phyloP scores from a whole-genome alignment of 768 basidiomycete species.

The Harrya chromipes region DNA sequence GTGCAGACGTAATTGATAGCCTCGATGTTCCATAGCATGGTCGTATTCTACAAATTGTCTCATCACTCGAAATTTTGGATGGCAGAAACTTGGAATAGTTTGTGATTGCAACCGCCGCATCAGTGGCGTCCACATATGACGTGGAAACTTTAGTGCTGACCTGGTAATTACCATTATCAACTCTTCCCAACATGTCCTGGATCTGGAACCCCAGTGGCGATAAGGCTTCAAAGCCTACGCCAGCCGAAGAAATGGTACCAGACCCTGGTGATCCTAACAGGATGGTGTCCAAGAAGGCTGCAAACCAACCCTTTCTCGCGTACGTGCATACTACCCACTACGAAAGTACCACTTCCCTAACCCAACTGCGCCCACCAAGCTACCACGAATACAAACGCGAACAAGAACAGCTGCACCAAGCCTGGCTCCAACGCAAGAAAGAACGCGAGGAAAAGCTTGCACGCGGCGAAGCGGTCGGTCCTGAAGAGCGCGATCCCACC shows the following conservation, averaged over 20 bases:
- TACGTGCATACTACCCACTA: conserved; percentile 37
- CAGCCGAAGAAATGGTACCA: conserved; percentile 48
- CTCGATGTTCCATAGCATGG: conserved; percentile 21
- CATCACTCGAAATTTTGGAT: too few relatives aligned
- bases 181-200: conserved; percentile 57
- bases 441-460: conserved; percentile 72
- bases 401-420: conserved; percentile 57
- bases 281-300: conserved; percentile 75
- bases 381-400: conserved; percentile 65
- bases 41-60: conserved; percentile 12
- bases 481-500: conserved; percentile 72
- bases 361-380: conserved; percentile 32
- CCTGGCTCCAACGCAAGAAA: conserved; percentile 67
- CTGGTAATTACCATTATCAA: not conserved
- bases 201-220: conserved; percentile 45
- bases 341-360: too few relatives aligned
- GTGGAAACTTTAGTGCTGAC: too few relatives aligned
- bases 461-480: conserved; percentile 68
- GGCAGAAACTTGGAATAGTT: too few relatives aligned
- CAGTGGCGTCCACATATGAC: too few relatives aligned
- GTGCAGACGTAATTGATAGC: conserved; percentile 28
- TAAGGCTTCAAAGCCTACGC: conserved; percentile 36
- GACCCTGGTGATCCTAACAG: conserved; percentile 66
- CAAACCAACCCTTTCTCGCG: conserved; percentile 84
- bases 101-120: too few relatives aligned